These are phyloP conservation scores for Nakataea oryzae DNA, from an alignment of 2,329 filamentous ascomycete genomes.

Conservation along the genomic window DNA sequence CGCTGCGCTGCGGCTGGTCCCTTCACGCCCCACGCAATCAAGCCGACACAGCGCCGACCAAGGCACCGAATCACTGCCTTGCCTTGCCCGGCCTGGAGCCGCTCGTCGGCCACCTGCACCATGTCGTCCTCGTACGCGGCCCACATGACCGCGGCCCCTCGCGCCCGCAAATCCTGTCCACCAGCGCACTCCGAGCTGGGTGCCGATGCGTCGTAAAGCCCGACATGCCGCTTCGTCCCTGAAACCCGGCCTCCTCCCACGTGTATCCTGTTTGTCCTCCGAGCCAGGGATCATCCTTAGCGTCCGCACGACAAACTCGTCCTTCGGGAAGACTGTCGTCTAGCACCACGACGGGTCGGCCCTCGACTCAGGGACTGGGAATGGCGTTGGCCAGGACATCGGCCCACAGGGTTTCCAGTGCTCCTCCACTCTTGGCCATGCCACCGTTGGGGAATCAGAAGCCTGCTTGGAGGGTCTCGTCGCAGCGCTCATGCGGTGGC, in stretches of 20 bases:
- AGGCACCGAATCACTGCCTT: neutral
- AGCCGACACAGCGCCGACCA: neutral
- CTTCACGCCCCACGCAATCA: neutral
- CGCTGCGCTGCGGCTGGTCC: too few species aligned
- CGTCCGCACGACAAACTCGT: conserved; percentile 19
- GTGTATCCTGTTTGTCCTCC: conserved; percentile 18
- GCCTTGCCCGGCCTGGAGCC: conserved; percentile 2
- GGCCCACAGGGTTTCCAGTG: neutral
- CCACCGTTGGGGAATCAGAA: conserved; percentile 29
- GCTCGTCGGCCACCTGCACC: conserved; percentile 19
- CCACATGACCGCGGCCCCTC: conserved; percentile 25
- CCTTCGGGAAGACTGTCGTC: conserved; percentile 13
- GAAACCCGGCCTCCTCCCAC: conserved; percentile 18
- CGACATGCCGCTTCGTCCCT: conserved; percentile 17
- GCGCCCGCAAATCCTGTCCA: conserved; percentile 29
- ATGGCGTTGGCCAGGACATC: conserved; percentile 6
- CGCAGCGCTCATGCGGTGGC: conserved; percentile 19
- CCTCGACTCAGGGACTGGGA: conserved; percentile 10
- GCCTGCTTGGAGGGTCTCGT: conserved; percentile 21
- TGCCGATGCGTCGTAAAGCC: conserved; percentile 34
- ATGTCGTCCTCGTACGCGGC: conserved; percentile 30
- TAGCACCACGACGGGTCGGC: conserved; percentile 13
- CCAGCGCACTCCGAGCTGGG: conserved; percentile 38
- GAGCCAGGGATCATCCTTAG: conserved; percentile 6
- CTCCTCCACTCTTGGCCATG: conserved; percentile 17